Percentiles rank a stretch among this genome's conserved stretches.
These are phyloP conservation scores for Picochlorum costavermella DNA, from an alignment of 139 green algal species.

Conservation along the genomic window DNA sequence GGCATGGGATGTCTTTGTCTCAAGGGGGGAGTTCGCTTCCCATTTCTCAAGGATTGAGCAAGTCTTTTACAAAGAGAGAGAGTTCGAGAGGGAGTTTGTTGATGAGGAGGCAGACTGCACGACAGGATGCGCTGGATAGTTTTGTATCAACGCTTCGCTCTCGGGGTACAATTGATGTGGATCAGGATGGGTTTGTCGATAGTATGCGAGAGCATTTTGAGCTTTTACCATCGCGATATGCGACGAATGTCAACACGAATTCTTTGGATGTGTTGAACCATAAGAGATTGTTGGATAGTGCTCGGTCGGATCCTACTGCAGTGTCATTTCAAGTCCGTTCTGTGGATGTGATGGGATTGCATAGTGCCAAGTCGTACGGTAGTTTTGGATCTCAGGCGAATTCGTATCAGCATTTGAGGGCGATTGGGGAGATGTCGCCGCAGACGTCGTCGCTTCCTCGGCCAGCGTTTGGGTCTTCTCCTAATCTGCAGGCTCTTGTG, in stretches of 20 bases:
- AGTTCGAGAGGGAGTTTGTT: neutral
- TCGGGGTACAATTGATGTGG: constrained; percentile 51
- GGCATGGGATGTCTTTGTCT: no score
- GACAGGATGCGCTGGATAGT: constrained; percentile 41
- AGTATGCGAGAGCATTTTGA: constrained; percentile 73
- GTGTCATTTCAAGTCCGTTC: constrained; percentile 78
- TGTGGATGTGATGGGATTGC: constrained; percentile 57
- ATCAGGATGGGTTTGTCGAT: constrained; percentile 47
- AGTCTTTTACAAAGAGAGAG: neutral
- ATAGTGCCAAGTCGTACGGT: constrained; percentile 28
- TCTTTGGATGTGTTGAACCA: constrained; percentile 87
- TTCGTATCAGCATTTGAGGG: constrained; percentile 2
- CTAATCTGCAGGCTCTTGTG: constrained; percentile 74
- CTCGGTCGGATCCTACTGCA: constrained; percentile 57
- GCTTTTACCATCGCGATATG: constrained; percentile 71
- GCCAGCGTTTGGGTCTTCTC: constrained; percentile 85
- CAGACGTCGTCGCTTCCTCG: constrained; percentile 24
- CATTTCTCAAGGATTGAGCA: neutral
- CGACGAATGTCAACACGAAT: constrained; percentile 81
- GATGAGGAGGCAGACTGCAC: neutral
- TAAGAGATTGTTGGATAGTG: constrained; percentile 82
- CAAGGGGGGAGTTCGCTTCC: no score
- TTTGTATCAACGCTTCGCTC: constrained; percentile 56
- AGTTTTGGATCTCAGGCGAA: constrained; percentile 7
- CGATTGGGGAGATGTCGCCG: constrained; percentile 13